Base-by-base conservation (phyloP, 1,139 yeast species). In the Blastobotrys malaysiensis region DNA sequence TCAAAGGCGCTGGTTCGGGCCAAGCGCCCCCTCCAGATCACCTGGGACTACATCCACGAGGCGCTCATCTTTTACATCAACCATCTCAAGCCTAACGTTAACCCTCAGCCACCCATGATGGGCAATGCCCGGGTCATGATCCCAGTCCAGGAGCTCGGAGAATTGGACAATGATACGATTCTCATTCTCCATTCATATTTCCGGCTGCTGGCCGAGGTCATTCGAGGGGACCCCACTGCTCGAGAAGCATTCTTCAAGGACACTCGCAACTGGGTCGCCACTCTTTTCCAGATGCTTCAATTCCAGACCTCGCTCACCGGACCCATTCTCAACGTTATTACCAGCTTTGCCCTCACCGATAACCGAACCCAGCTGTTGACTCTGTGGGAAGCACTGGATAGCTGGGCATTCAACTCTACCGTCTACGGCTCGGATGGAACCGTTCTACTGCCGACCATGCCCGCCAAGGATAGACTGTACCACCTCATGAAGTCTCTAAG, bases 121-220 rank as follows among this genome's bases (percentile, higher is more conserved):
- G 55, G 56, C 14, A 55, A 57, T 36, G 61, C 61, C 1, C 59
- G 59, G 36, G 62, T 60, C 14, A 56, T 61, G 52, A 55, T 60
- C 2, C 61, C 59, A 21, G 56, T 52, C 9, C 52, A 63, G n/a
- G 69, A 64, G 39, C 57, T 63, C 7, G 65, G 68, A 0, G 91
- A 85, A 52, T 73, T 91, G 46, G 88, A 88, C 27, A 95, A 88
- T 61, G 97, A 89, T 65, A 85, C 91, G 0, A 72, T 87, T n/a
- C 79, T 88, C 6, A 82, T 88, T 54, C 75, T 90, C 7, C 79
- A 91, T 0, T 88, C 97, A 0, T 84, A 87, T 62, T 73, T 88
- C 56, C 77, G 82, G 3, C 64, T 85, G 43, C 68, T 84, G 4
- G 73, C 79, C 6, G 77, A 77, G 46, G 78, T 82, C 20, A 75